phyloP scores from a whole-genome alignment of 495 filamentous ascomycete species.

The Hypomontagnella monticulosa region DNA sequence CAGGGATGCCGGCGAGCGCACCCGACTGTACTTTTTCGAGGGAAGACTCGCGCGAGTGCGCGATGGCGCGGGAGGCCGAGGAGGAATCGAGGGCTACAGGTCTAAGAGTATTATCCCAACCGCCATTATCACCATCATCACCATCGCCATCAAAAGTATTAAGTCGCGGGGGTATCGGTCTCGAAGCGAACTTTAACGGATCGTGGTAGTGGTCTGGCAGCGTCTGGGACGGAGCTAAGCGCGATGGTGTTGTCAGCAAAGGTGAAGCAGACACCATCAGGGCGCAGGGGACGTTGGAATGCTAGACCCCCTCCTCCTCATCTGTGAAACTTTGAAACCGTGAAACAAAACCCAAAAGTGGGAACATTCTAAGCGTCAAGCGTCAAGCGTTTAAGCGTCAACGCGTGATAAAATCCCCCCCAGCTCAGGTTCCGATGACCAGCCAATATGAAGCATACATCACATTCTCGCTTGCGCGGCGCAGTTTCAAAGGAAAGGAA shows the following conservation, averaged over 20 bases:
- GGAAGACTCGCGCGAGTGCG: conserved; percentile 61
- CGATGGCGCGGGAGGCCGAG: conserved; percentile 44
- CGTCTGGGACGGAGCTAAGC: conserved; percentile 62
- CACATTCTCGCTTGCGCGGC: conserved; percentile 4
- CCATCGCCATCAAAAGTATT: conserved; percentile 53
- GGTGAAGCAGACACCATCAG: conserved; percentile 21
- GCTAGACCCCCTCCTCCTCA: conserved; percentile 17
- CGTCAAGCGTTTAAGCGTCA: conserved; percentile 19
- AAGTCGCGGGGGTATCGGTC: conserved; percentile 52
- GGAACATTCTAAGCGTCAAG: conserved; percentile 24
- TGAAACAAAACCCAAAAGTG: conserved; percentile 38
- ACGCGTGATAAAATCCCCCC: conserved; percentile 6
- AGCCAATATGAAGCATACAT: neutral
- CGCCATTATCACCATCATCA: conserved; percentile 40
- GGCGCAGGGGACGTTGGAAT: conserved; percentile 28
- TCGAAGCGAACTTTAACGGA: conserved; percentile 55
- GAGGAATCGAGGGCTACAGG: conserved; percentile 49
- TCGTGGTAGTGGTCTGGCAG: conserved; percentile 58
- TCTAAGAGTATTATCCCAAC: conserved; percentile 57
- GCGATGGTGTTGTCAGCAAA: conserved; percentile 41
- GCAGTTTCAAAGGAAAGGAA: conserved; percentile 1
- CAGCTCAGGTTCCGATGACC: conserved; percentile 6
- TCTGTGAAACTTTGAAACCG: conserved; percentile 42
- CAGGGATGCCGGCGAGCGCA: conserved; percentile 53
- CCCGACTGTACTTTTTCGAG: conserved; percentile 63